Base-by-base conservation (phyloP, 164 flowering plant genomes). In the Kalanchoe fedtschenkoi region DNA sequence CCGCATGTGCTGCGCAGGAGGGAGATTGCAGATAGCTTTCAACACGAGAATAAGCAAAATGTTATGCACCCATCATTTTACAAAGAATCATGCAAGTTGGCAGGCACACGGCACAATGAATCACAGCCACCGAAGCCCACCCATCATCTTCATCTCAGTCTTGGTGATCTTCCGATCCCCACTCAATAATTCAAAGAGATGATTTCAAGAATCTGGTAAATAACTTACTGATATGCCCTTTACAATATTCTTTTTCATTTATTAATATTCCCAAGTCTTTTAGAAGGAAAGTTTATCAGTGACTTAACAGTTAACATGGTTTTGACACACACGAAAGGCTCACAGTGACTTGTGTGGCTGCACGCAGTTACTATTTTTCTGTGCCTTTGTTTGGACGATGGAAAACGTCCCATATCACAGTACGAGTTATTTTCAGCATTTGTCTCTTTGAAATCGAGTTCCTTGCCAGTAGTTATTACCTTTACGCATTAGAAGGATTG, bases 71-170 rank as follows among this genome's bases (percentile, higher is more conserved):
- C 38, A 24, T 24, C 42, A 22, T 24, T 19, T 63, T 51, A 63
- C 64, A 74, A 60, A 59, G 80, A 72, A 77, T 77, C 77, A 1
- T 62, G 42, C 69, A 67, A 71, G 62, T 62, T 67, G 74, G 77
- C 67, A 73, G 75, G 56, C 56, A 66, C 47, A n/a, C 71, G 66
- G 32, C 58, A 64, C 38, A 51, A 67, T 37, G 71, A 71, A 61
- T 62, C 59, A 34, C 57, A 65, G 70, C 74, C 77, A 77, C 77
- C 69, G 74, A 72, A 74, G 73, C 69, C 67, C 72, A 51, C n/a
- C n/a, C n/a, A n/a, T n/a, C n/a, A n/a, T n/a, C n/a, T 61, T 64
- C 24, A 51, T 10, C 67, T 60, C 69, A 68, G 69, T 76, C 70
- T 16, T 66, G 30, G 63, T 62, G 30, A 65, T 62, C 70, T 64